Conservation (phyloP, 768 basidiomycete species). For the Mycena crocata region DNA sequence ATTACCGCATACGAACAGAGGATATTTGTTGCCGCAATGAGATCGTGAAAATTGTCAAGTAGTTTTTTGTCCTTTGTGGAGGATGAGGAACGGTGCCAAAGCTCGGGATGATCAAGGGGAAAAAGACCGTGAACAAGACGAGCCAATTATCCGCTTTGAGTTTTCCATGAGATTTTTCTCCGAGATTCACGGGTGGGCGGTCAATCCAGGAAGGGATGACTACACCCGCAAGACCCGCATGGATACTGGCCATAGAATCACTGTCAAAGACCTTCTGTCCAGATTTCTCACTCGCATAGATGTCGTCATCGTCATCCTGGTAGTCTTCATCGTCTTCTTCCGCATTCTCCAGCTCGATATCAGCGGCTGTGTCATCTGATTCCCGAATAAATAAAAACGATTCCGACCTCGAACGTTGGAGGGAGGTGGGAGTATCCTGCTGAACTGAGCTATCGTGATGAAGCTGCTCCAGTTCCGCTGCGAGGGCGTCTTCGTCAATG, state of each 20-base stretch:
- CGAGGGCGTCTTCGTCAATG: slow-evolving; percentile 4
- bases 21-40: slow-evolving; percentile 22
- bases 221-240: neutral
- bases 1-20: slow-evolving; percentile 6
- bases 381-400: slow-evolving; percentile 2
- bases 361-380: neutral
- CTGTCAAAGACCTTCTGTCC: neutral
- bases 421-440: slow-evolving; percentile 6
- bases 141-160: slow-evolving; percentile 37
- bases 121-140: slow-evolving; percentile 21
- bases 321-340: neutral
- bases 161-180: slow-evolving; percentile 32
- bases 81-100: neutral
- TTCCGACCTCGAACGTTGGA: neutral
- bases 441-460: slow-evolving; percentile 6
- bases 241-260: slow-evolving; percentile 5
- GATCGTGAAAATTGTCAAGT: slow-evolving; percentile 22
- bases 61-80: neutral
- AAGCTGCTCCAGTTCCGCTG: slow-evolving; percentile 2
- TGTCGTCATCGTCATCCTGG: neutral
- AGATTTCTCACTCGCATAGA: slow-evolving; percentile 7
- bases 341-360: neutral
- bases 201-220: slow-evolving; percentile 8
- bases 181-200: slow-evolving; percentile 31
- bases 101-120: slow-evolving; percentile 28